Percentiles rank a stretch among this genome's conserved stretches.
These are phyloP conservation scores for Kregervanrija delftensis DNA, from an alignment of 805 yeast species.

Conservation along the genomic window DNA sequence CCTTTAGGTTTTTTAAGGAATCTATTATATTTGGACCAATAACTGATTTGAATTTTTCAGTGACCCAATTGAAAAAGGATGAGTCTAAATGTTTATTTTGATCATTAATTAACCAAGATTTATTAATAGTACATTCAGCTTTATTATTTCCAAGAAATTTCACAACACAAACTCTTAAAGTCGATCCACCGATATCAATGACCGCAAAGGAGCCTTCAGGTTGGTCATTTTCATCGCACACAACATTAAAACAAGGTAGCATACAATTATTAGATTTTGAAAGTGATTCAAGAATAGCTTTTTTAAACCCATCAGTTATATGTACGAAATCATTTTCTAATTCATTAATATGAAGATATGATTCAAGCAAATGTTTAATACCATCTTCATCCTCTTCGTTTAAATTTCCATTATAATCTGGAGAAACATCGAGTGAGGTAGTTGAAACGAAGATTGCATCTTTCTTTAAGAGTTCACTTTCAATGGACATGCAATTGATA, in stretches of 20 bases:
- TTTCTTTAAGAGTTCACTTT: too few species aligned
- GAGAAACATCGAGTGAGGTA: too few species aligned
- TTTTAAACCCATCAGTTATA: slow-evolving; percentile 1
- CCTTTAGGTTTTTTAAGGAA: slow-evolving; percentile 13
- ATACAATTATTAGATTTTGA: slow-evolving; percentile 4
- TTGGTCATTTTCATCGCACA: neutral
- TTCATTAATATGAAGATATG: neutral
- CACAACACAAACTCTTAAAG: slow-evolving; percentile 33
- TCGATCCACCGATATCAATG: slow-evolving; percentile 51
- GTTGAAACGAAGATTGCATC: too few species aligned
- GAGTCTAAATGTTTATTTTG: slow-evolving; percentile 3
- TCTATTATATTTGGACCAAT: neutral
- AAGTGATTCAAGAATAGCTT: slow-evolving; percentile 3
- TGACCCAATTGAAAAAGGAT: slow-evolving; percentile 4
- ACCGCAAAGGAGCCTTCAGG: slow-evolving; percentile 28
- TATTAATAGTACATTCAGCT: slow-evolving; percentile 2
- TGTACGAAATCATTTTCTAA: slow-evolving; percentile 1
- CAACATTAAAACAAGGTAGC: slow-evolving; percentile 6
- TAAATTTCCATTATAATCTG: too few species aligned
- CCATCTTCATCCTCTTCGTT: too few species aligned
- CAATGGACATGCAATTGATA: too few species aligned
- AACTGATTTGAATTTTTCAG: neutral
- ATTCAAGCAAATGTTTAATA: too few species aligned
- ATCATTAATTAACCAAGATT: slow-evolving; percentile 8
- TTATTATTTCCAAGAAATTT: slow-evolving; percentile 12